Evolutionary conservation across 176 grass and related monocot genomes (phyloP), one percentile per base, ranked within the genome.

Genomic region (Echinochloa phyllopogon): DNA sequence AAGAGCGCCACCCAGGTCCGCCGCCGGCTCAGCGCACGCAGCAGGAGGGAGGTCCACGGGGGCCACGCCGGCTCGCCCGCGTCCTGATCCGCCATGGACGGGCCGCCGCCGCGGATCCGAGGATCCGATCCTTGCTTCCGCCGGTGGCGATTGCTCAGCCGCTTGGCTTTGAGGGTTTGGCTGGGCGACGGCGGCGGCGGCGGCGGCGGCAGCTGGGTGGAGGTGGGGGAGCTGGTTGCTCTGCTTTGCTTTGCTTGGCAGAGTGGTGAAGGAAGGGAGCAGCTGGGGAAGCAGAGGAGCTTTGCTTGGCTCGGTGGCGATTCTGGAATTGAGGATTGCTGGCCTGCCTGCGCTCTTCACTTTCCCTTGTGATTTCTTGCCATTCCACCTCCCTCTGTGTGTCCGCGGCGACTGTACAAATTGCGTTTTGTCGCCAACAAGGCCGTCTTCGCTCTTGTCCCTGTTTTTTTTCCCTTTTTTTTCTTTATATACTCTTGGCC

Each of bases 1-100:
- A 98, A 95, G 71, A 98, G 88, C 10, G 40, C 68, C 29, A 75
- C 89, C 95, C 95, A 98, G 6, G 93, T 98, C 20, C 95, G 84
- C 3, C 95, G 70, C 78, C 84, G 94, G 84, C 87, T 90, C 42
- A 98, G 65, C 40, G 75, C 84, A 0, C 78, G 85, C 10, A 88
- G 43, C 17, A 95, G 79, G 17, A 98, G 84, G 4, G 90, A 82
- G 8, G 87, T 88, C 91, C 86, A 94, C 15, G 79, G 89, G 0
- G 92, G 92, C 83, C 89, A 91, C 8, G 83, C 60, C 27, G 71
- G 36, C 65, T 84, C 87, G 6, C 57, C 13, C 0, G 20, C 24
- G 0, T 86, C 78, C 81, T 72, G 87, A 88, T 84, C 87, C 39
- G 81, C 74, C 87, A 88, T 88, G 44, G 56, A 15, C 14, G 41